Percentiles rank a stretch among this genome's conserved stretches.
Evolutionary conservation across 768 basidiomycete species (phyloP).

Genomic region (Mycena galericulata): DNA sequence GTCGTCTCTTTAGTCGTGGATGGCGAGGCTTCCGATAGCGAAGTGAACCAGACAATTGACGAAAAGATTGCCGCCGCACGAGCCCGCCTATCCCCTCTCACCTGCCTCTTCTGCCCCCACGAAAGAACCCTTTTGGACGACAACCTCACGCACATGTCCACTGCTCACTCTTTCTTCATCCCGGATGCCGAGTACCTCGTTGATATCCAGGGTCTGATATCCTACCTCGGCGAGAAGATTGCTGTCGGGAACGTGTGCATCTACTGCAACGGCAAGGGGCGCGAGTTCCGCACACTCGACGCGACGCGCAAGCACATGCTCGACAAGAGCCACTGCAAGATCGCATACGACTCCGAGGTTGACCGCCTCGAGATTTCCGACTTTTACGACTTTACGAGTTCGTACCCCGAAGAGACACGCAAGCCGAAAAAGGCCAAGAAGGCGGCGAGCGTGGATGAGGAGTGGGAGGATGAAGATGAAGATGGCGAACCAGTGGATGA

Average conservation of each 20-base stretch:
- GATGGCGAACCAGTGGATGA: constrained; percentile 47
- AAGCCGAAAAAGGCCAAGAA: constrained; percentile 42
- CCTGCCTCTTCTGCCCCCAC: constrained; percentile 90
- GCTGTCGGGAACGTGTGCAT: constrained; percentile 94
- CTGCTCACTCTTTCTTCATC: constrained; percentile 92
- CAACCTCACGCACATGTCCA: constrained; percentile 90
- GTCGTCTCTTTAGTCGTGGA: constrained; percentile 43
- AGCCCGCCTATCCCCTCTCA: constrained; percentile 66
- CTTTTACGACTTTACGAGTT: constrained; percentile 90
- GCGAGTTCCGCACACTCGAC: constrained; percentile 85
- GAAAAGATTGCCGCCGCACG: constrained; percentile 81
- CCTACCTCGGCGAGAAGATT: constrained; percentile 92
- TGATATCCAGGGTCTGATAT: constrained; percentile 84
- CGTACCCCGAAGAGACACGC: constrained; percentile 68
- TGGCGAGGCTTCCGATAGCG: constrained; percentile 55
- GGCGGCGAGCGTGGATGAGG: constrained; percentile 41
- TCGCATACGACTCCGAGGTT: constrained; percentile 85
- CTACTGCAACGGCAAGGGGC: constrained; percentile 85
- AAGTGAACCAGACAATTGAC: constrained; percentile 71
- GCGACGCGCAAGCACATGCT: constrained; percentile 96
- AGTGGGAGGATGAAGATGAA: constrained; percentile 53
- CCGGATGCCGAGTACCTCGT: constrained; percentile 93
- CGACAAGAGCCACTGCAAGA: constrained; percentile 97
- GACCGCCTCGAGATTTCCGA: constrained; percentile 92
- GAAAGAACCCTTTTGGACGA: constrained; percentile 64